phyloP scores from a whole-genome alignment of 331 rosid genomes.

The Pyracantha coccinea region DNA sequence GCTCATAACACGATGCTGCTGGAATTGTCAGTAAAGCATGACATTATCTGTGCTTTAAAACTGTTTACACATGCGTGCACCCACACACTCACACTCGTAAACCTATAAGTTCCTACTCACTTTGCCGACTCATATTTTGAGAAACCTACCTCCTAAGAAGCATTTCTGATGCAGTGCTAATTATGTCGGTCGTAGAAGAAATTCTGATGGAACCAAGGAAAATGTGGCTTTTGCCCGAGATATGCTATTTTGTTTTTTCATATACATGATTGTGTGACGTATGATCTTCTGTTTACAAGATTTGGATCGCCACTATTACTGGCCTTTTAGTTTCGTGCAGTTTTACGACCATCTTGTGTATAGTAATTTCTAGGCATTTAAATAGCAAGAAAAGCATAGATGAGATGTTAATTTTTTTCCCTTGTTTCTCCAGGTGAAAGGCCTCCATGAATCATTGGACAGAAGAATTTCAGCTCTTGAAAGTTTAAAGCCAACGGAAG shows the following conservation, averaged over 20 bases:
- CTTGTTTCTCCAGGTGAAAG: constrained; percentile 50
- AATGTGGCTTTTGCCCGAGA: not conserved
- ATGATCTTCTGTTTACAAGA: not conserved
- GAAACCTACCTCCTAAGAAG: not conserved
- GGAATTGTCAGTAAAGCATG: not conserved
- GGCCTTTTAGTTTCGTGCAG: not conserved
- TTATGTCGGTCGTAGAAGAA: not conserved
- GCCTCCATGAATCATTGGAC: constrained; percentile 58
- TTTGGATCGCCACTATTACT: not conserved
- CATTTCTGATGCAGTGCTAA: not conserved
- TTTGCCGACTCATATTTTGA: not conserved
- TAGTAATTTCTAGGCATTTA: not conserved
- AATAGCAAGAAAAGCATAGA: not conserved
- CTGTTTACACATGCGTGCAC: not conserved
- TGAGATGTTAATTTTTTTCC: not conserved
- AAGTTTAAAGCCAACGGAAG: constrained; percentile 50
- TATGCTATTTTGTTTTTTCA: not conserved
- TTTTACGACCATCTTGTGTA: not conserved
- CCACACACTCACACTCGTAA: not conserved
- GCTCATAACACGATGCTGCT: not conserved
- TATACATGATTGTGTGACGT: too few species aligned
- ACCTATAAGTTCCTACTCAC: not conserved
- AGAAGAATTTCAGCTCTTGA: constrained; percentile 69
- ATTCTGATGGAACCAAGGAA: not conserved
- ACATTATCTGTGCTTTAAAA: not conserved